Evolutionary conservation across 306 rosid genomes (phyloP).

Genomic region (Prunus persica): Prunus_persica_NCBIv2 NC_034011.1:20805501-20806000

Average conservation of each 20-base stretch:
- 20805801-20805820: constrained; percentile 36
- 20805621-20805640: constrained; percentile 39
- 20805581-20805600: constrained; percentile 38
- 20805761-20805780: not conserved
- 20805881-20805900: constrained; percentile 34
- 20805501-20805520: constrained; percentile 36
- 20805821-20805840: constrained; percentile 32
- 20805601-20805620: constrained; percentile 39
- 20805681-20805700: not conserved
- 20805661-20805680: not conserved
- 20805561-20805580: constrained; percentile 28
- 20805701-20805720: not conserved
- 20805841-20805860: constrained; percentile 38
- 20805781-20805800: not conserved
- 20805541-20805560: constrained; percentile 33
- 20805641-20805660: constrained; percentile 8
- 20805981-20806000: constrained; percentile 33
- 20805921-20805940: constrained; percentile 31
- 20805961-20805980: constrained; percentile 41
- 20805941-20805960: constrained; percentile 43
- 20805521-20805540: constrained; percentile 38
- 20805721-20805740: not conserved
- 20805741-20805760: too few species aligned
- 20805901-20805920: constrained; percentile 31
- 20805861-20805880: constrained; percentile 31